Percentiles rank a stretch among this genome's conserved stretches.
These are phyloP conservation scores for Penicillium aurantiogriseum DNA, from an alignment of 2,329 filamentous ascomycete species.

Conservation along the genomic window DNA sequence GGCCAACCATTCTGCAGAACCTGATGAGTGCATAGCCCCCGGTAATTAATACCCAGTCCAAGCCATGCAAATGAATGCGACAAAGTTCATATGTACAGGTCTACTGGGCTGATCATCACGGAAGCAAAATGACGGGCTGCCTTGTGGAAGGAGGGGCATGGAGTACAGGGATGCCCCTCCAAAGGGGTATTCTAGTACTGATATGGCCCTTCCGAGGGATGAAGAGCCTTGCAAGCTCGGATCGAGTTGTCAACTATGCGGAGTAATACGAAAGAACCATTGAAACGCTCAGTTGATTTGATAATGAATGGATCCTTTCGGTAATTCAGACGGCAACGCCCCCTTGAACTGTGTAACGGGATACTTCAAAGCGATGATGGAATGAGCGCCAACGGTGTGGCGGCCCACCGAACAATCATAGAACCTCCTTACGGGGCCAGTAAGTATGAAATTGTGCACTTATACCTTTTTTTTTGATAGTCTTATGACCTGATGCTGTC, in stretches of 20 bases:
- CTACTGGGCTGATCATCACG: neutral
- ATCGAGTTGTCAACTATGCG: neutral
- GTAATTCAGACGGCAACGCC: neutral
- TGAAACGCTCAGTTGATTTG: constrained; percentile 1
- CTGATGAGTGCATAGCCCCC: neutral
- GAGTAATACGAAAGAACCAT: neutral
- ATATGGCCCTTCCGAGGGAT: constrained; percentile 2
- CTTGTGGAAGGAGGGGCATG: neutral
- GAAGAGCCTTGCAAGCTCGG: neutral
- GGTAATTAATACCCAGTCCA: neutral
- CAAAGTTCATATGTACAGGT: neutral
- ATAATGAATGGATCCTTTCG: neutral
- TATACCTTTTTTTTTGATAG: neutral
- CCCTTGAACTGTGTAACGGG: constrained; percentile 3
- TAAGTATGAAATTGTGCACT: neutral
- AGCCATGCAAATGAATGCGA: neutral
- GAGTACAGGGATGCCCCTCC: constrained; percentile 5
- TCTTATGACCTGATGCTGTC: constrained; percentile 4
- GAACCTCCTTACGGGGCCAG: neutral
- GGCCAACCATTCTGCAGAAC: constrained; percentile 6
- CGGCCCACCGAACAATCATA: constrained; percentile 3
- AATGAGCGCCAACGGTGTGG: constrained; percentile 3
- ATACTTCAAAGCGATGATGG: neutral
- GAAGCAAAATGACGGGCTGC: neutral
- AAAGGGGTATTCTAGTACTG: constrained; percentile 2